These are phyloP conservation scores for Scedosporium dehoogii DNA, from an alignment of 2,329 filamentous ascomycete genomes.

Conservation along the genomic window DNA sequence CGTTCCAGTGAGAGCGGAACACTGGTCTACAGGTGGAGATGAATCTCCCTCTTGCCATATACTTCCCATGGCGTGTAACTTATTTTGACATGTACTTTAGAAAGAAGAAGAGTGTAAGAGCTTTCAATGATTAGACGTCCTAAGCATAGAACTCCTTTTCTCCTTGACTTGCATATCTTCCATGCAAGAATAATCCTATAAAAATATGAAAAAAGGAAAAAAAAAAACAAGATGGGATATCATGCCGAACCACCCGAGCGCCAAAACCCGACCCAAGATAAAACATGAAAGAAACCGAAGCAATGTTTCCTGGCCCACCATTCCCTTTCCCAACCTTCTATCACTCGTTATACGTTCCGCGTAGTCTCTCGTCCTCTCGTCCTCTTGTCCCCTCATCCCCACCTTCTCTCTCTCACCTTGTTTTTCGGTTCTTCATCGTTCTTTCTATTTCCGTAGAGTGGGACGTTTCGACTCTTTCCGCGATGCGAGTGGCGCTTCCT, in stretches of 20 bases:
- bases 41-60: neutral
- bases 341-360: no score
- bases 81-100: neutral
- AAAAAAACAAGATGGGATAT: neutral
- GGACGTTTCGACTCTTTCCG: no score
- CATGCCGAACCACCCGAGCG: neutral
- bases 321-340: neutral
- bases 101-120: neutral
- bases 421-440: no score
- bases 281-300: neutral
- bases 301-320: neutral
- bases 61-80: neutral
- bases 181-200: neutral
- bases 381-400: no score
- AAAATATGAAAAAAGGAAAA: neutral
- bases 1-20: constrained; percentile 30
- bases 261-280: neutral
- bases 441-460: no score
- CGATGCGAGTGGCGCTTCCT: neutral
- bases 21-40: neutral
- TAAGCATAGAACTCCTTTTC: neutral
- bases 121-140: neutral
- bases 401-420: no score
- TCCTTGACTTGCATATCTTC: neutral
- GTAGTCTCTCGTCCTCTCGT: neutral